Conservation (phyloP, 2,329 filamentous ascomycete species). For the Sclerotinia sclerotiorum region DNA sequence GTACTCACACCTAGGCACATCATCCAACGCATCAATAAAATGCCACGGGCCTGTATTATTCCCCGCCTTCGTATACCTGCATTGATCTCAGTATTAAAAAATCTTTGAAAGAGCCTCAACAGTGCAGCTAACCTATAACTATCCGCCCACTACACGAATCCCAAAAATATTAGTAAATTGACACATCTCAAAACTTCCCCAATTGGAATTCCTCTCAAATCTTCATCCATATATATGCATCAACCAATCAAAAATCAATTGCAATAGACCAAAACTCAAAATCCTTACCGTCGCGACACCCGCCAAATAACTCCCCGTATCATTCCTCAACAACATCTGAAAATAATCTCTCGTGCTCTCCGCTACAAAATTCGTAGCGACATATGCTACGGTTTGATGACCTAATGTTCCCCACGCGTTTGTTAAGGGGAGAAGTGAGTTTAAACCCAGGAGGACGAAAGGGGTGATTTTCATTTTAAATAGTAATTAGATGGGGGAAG, state of each 20-base stretch:
- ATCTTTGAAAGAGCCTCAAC: background rate
- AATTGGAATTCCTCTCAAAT: background rate
- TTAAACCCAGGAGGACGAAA: constrained; percentile 4
- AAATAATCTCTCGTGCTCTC: constrained; percentile 57
- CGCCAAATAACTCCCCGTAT: constrained; percentile 59
- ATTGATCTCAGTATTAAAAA: background rate
- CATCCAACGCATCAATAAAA: constrained; percentile 68
- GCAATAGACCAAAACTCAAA: background rate
- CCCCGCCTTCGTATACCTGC: constrained; percentile 62
- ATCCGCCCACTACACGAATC: constrained; percentile 55
- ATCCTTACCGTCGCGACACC: constrained; percentile 52
- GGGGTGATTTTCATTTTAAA: background rate
- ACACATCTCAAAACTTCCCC: background rate
- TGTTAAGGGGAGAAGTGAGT: constrained; percentile 22
- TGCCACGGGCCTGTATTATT: constrained; percentile 63
- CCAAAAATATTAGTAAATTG: background rate
- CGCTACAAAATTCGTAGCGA: constrained; percentile 60
- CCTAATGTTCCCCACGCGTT: constrained; percentile 49
- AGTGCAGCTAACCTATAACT: constrained; percentile 36
- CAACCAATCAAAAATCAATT: no score
- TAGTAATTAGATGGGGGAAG: background rate
- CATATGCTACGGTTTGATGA: constrained; percentile 64
- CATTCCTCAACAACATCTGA: constrained; percentile 55
- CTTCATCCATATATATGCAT: background rate
- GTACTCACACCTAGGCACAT: constrained; percentile 48